Conservation (phyloP, 441 rosid species). For the Flueggea neowawraea region DNA sequence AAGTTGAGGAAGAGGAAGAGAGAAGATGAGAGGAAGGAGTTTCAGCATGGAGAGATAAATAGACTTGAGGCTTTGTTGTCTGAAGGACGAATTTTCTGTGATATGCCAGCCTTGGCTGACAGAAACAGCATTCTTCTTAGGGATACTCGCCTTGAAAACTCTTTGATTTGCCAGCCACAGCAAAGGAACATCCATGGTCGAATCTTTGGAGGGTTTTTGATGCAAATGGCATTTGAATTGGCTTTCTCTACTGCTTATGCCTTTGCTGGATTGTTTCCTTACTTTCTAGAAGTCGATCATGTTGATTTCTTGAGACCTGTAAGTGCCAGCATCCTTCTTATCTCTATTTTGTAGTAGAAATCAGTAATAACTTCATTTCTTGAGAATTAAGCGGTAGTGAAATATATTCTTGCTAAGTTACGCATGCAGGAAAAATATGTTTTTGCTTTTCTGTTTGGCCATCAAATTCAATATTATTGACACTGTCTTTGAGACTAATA, state of each 20-base stretch:
- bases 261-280: constrained; percentile 75
- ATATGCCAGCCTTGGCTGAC: constrained; percentile 86
- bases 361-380: too few relatives aligned
- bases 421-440: too few relatives aligned
- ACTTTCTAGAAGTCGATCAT: constrained; percentile 82
- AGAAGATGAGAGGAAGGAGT: constrained; percentile 46
- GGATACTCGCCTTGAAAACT: constrained; percentile 67
- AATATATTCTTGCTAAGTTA: too few relatives aligned
- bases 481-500: too few relatives aligned
- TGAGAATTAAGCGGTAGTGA: too few relatives aligned
- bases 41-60: constrained; percentile 36
- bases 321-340: constrained; percentile 19
- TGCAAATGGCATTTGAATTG: constrained; percentile 80
- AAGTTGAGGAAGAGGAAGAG: constrained; percentile 57
- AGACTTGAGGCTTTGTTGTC: constrained; percentile 50
- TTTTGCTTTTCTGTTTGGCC: too few relatives aligned
- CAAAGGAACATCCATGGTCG: constrained; percentile 81
- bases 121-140: constrained; percentile 76
- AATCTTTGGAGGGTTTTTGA: constrained; percentile 76
- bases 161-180: constrained; percentile 81
- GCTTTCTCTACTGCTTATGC: constrained; percentile 93
- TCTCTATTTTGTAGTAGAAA: too few relatives aligned
- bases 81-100: constrained; percentile 76
- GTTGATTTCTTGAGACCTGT: constrained; percentile 86
- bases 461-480: too few relatives aligned